phyloP scores from a whole-genome alignment of 2,329 filamentous ascomycete species.

The Alternaria sp. region DNA sequence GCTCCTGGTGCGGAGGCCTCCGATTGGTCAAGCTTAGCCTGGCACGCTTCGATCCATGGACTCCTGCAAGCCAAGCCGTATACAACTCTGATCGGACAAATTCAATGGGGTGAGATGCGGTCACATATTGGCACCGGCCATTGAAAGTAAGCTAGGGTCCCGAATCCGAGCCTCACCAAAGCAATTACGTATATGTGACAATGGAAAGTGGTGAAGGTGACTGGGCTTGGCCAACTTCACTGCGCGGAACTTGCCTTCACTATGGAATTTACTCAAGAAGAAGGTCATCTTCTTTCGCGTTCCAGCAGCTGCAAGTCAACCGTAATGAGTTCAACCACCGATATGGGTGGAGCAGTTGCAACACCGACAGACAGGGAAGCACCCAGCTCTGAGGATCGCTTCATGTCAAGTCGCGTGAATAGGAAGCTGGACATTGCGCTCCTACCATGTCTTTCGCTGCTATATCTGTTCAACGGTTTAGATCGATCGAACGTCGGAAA shows the following conservation, averaged over 20 bases:
- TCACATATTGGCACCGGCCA: conserved; percentile 3
- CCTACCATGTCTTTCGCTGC: conserved; percentile 30
- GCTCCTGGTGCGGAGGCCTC: neutral
- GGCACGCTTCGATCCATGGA: conserved; percentile 6
- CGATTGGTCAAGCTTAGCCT: conserved; percentile 9
- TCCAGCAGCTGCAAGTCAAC: neutral
- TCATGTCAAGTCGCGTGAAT: conserved; percentile 21
- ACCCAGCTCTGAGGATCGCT: conserved; percentile 4
- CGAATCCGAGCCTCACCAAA: neutral
- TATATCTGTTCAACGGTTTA: conserved; percentile 38
- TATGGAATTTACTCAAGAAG: conserved; percentile 5
- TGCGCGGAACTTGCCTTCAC: neutral
- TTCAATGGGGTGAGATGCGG: conserved; percentile 6
- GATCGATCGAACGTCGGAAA: conserved; percentile 39
- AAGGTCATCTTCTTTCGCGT: conserved; percentile 3
- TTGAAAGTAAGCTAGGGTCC: neutral
- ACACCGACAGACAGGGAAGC: neutral
- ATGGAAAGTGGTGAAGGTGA: neutral
- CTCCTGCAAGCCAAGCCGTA: conserved; percentile 17
- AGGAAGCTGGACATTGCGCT: conserved; percentile 36
- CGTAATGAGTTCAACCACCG: neutral
- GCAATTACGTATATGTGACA: conserved; percentile 13
- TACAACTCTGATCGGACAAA: conserved; percentile 12
- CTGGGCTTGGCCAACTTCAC: conserved; percentile 4
- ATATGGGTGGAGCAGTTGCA: neutral